These are phyloP conservation scores for Eruca vesicaria DNA, from an alignment of 441 rosid species.

Conservation along the genomic window DNA sequence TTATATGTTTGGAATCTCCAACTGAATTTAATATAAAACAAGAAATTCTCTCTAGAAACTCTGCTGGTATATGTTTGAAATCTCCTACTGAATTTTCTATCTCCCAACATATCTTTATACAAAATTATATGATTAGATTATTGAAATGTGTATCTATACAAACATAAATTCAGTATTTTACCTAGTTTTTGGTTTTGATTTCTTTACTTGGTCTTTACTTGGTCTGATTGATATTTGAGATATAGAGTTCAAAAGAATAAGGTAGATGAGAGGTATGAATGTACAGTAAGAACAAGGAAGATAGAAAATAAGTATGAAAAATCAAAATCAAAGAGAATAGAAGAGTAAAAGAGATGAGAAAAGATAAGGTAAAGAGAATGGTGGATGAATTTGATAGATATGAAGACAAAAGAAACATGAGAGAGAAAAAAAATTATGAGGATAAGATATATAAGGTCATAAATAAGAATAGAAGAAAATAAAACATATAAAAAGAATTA, in stretches of 20 bases:
- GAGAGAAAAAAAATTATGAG: background rate
- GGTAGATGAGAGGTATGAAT: background rate
- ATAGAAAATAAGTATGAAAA: background rate
- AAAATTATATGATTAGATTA: background rate
- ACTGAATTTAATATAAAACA: background rate
- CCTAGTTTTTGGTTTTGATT: background rate
- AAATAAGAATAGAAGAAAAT: too few species aligned
- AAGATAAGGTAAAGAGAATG: background rate
- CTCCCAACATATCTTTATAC: background rate
- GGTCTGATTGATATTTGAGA: background rate
- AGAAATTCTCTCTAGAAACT: background rate
- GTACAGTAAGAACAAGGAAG: background rate
- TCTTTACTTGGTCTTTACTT: too few species aligned
- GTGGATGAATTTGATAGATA: background rate
- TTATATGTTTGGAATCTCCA: background rate
- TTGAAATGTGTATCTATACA: background rate
- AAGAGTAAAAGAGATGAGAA: background rate
- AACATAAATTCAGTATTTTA: background rate
- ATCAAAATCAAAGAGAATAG: background rate
- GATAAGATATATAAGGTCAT: background rate
- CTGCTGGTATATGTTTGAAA: background rate
- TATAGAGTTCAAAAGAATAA: background rate
- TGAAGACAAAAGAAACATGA: background rate
- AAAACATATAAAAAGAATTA: too few species aligned
- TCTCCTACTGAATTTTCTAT: background rate